Conservation (phyloP, 768 basidiomycete genomes). For the Phaffia tasmanica region DNA sequence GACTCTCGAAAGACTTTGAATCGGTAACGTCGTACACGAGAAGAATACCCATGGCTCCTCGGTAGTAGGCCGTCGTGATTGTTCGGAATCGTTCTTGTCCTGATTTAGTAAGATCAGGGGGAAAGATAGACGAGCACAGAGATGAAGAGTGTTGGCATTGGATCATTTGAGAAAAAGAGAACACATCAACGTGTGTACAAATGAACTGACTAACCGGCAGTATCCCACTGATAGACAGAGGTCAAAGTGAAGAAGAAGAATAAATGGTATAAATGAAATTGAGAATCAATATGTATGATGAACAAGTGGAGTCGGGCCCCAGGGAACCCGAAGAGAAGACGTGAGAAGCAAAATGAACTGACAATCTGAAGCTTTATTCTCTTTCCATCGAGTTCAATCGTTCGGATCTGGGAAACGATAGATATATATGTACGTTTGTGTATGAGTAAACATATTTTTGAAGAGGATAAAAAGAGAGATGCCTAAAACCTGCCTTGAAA, state of each 20-base stretch:
- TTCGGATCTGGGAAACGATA: conserved; percentile 54
- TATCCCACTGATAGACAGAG: conserved; percentile 73
- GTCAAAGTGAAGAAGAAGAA: neutral
- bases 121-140: neutral
- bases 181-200: neutral
- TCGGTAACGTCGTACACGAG: conserved; percentile 92
- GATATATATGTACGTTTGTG: too few relatives aligned
- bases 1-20: conserved; percentile 89
- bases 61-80: conserved; percentile 97
- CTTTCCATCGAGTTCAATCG: conserved; percentile 95
- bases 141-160: neutral
- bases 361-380: conserved; percentile 98
- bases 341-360: conserved; percentile 37
- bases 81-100: conserved; percentile 98
- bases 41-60: conserved; percentile 96
- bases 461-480: neutral
- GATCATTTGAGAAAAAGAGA: neutral
- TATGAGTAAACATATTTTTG: too few relatives aligned
- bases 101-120: neutral
- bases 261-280: neutral
- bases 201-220: conserved; percentile 44
- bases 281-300: neutral
- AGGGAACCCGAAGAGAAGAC: neutral
- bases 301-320: conserved; percentile 14
- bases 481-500: conserved; percentile 19